Conservation (phyloP, 2,329 filamentous ascomycete species). For the Pseudocercospora cruenta region DNA sequence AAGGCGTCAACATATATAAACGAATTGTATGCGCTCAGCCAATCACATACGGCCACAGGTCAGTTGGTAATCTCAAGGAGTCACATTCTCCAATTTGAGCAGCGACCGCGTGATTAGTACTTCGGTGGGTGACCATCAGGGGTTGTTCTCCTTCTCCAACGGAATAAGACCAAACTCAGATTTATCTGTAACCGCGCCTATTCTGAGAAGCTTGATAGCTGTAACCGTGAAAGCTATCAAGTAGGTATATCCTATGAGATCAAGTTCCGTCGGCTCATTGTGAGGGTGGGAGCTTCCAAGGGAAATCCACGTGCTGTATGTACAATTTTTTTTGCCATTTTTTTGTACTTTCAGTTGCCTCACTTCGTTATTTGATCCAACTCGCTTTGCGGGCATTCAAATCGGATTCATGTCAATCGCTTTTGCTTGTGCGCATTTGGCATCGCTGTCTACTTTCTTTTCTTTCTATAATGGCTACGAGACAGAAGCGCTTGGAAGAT, state of each 20-base stretch:
- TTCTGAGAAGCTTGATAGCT: not conserved
- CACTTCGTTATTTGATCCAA: not conserved
- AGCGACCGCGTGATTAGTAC: conserved; percentile 4
- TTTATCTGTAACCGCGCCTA: not conserved
- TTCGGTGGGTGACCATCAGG: not conserved
- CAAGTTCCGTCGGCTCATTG: conserved; percentile 2
- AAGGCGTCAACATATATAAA: not conserved
- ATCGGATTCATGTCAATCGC: no score
- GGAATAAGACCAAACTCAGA: not conserved
- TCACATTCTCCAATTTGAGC: not conserved
- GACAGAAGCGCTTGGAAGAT: not conserved
- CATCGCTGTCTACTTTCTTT: no score
- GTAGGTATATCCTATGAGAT: not conserved
- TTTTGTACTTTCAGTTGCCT: not conserved
- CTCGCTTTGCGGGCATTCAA: not conserved
- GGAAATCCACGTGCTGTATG: conserved; percentile 6
- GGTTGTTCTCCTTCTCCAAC: not conserved
- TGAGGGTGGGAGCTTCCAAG: not conserved
- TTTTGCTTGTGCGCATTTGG: no score
- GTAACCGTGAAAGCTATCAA: not conserved
- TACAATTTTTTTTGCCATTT: not conserved
- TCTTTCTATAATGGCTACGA: no score
- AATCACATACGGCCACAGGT: conserved; percentile 8
- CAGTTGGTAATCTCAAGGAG: not conserved
- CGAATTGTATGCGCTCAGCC: not conserved